phyloP scores from a whole-genome alignment of 1,139 yeast genomes.

The Candida sp. region DNA sequence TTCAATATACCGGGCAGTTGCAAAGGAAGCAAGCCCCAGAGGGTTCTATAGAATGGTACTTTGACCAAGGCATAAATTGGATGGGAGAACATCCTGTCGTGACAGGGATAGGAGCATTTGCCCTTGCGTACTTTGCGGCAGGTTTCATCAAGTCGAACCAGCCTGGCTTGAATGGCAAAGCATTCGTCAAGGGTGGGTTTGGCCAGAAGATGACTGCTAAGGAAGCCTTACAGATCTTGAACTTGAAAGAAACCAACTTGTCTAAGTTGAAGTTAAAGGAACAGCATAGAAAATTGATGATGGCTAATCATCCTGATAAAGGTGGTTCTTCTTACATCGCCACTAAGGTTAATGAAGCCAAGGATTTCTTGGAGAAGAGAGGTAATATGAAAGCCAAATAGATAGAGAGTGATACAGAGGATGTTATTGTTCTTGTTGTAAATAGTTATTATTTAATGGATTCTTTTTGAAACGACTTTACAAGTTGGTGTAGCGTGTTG shows the following conservation, averaged over 20 bases:
- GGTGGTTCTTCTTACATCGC: slow-evolving; percentile 97
- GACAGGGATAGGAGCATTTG: slow-evolving; percentile 72
- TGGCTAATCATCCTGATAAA: slow-evolving; percentile 98
- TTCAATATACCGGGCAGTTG: slow-evolving; percentile 44
- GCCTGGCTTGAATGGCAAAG: slow-evolving; percentile 75
- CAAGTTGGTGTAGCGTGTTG: background rate
- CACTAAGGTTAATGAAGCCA: slow-evolving; percentile 97
- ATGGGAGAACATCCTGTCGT: slow-evolving; percentile 80
- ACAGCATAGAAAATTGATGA: slow-evolving; percentile 83
- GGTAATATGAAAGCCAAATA: slow-evolving; percentile 58
- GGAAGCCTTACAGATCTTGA: slow-evolving; percentile 90
- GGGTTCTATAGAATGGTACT: slow-evolving; percentile 66
- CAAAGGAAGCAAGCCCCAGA: slow-evolving; percentile 47
- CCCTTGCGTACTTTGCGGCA: slow-evolving; percentile 66
- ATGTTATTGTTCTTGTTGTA: slow-evolving; percentile 5
- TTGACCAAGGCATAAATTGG: slow-evolving; percentile 65
- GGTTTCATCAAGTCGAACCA: slow-evolving; percentile 72
- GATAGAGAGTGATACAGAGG: background rate
- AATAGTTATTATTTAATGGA: slow-evolving; percentile 5
- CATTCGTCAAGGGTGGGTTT: slow-evolving; percentile 85
- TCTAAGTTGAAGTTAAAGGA: slow-evolving; percentile 84
- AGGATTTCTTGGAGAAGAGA: slow-evolving; percentile 88
- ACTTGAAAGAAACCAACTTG: slow-evolving; percentile 79
- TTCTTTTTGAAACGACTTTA: background rate
- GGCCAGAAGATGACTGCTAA: slow-evolving; percentile 88